Base-by-base conservation (phyloP, 73 alveolate genomes). In the Stentor roeselii region DNA sequence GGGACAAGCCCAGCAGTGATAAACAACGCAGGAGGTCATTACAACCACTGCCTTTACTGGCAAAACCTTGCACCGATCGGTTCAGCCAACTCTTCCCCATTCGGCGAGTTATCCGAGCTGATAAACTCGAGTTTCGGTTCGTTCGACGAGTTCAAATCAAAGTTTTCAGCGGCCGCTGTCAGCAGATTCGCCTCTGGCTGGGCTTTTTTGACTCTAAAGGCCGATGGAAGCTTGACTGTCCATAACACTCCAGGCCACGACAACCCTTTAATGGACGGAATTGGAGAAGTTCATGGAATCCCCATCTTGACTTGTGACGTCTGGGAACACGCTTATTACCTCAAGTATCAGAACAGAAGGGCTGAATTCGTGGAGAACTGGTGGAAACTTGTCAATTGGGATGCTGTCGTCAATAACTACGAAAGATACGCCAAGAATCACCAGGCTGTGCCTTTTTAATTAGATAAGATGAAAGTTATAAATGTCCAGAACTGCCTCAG, bases 291-390 rank as follows among this genome's bases (percentile, higher is more conserved):
- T 0, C 60, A 83, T 14, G 87, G 87, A 77, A 83, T 84, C 67
- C 93, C 93, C 3, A 84, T 88, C 32, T 83, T 76, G 82, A 87
- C 88, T 21, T 4, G 83, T 21, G 93, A 88, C 36, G 84, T 88
- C 30, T 88, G 93, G 93, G 93, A 88, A 84, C 93, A 88, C 32
- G 93, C 93, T 36, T 88, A 88, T 82, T 88, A 84, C 58, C 78
- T 88, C 82, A 88, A 88, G 82, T 88, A 83, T 82, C 90, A 88
- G 87, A 67, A 84, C 67, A 39, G 88, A 31, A 86, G 93, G 0
- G 80, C 93, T 2, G 93, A 83, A 32, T 87, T 78, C 36, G 91
- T 50, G 80, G 82, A 84, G 32, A 88, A 86, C 14, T 88, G 90
- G 90, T 88, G 93, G 93, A 78, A 74, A 36, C 80, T 88, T 42